Conservation (phyloP, 164 flowering plant genomes). For the Nelumbo lutea region DNA sequence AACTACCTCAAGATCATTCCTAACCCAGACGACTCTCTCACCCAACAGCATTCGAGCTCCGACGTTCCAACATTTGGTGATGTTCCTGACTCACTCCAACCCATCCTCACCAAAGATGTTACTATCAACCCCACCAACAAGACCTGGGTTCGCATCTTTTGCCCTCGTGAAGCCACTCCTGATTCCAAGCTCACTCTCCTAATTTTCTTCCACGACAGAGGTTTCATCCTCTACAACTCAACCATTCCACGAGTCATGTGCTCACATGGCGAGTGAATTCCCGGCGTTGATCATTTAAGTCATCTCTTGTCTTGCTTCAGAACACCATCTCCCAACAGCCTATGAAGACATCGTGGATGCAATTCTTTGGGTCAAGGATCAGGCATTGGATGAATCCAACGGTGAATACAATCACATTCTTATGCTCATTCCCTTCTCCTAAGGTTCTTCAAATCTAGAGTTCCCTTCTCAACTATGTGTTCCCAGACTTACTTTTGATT, state of each 20-base stretch:
- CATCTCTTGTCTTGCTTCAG: not conserved
- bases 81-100: too few relatives aligned
- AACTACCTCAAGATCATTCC: not conserved
- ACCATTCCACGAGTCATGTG: not conserved
- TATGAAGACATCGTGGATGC: constrained; percentile 20
- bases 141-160: constrained; percentile 4
- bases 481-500: too few relatives aligned
- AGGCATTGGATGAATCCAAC: constrained; percentile 9
- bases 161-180: not conserved
- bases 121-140: constrained; percentile 2
- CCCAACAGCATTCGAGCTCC: not conserved
- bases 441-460: too few relatives aligned
- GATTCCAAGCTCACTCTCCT: not conserved
- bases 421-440: too few relatives aligned
- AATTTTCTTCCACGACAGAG: not conserved
- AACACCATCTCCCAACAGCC: constrained; percentile 1
- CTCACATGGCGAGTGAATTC: not conserved
- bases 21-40: not conserved
- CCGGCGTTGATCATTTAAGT: not conserved
- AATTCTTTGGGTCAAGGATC: constrained; percentile 20
- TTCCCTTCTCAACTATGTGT: too few relatives aligned
- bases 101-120: constrained; percentile 2
- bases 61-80: not conserved
- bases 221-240: not conserved
- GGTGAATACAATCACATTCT: constrained; percentile 16